phyloP scores from a whole-genome alignment of 1,139 yeast species.

The Nakaseomyces sp. region DNA sequence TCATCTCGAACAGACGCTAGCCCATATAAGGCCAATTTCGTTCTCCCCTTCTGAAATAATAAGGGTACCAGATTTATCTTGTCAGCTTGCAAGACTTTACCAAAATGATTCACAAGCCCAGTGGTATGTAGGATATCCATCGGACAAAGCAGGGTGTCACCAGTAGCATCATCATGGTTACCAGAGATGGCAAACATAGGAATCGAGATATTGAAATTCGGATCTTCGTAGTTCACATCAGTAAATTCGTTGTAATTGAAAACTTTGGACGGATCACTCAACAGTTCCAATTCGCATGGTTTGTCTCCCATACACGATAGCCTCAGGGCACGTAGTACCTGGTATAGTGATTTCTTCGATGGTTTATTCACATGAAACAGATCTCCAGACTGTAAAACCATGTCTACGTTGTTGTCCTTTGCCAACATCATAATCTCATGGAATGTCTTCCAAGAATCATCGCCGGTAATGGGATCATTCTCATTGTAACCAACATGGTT shows the following conservation, averaged over 20 bases:
- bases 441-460: slow-evolving; percentile 83
- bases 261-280: slow-evolving; percentile 66
- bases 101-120: slow-evolving; percentile 85
- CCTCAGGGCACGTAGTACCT: slow-evolving; percentile 68
- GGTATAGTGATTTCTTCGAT: slow-evolving; percentile 73
- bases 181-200: slow-evolving; percentile 95
- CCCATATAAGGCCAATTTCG: slow-evolving; percentile 82
- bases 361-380: slow-evolving; percentile 88
- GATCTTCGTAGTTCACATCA: slow-evolving; percentile 81
- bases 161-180: slow-evolving; percentile 95
- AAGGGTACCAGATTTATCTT: slow-evolving; percentile 70
- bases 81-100: slow-evolving; percentile 71
- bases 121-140: slow-evolving; percentile 74
- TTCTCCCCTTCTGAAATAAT: slow-evolving; percentile 68
- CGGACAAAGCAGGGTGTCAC: slow-evolving; percentile 78
- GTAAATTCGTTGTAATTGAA: slow-evolving; percentile 46
- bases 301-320: slow-evolving; percentile 72
- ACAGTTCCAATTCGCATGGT: slow-evolving; percentile 77
- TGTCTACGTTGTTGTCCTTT: slow-evolving; percentile 65
- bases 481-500: slow-evolving; percentile 95
- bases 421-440: slow-evolving; percentile 76
- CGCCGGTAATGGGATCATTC: slow-evolving; percentile 80
- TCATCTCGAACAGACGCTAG: slow-evolving; percentile 86
- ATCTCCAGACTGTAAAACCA: slow-evolving; percentile 90
- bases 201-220: slow-evolving; percentile 77